Evolutionary conservation across 2,329 filamentous ascomycete genomes (phyloP), one percentile per base, ranked within the genome.

Genomic region (Geosmithia putterillii): DNA sequence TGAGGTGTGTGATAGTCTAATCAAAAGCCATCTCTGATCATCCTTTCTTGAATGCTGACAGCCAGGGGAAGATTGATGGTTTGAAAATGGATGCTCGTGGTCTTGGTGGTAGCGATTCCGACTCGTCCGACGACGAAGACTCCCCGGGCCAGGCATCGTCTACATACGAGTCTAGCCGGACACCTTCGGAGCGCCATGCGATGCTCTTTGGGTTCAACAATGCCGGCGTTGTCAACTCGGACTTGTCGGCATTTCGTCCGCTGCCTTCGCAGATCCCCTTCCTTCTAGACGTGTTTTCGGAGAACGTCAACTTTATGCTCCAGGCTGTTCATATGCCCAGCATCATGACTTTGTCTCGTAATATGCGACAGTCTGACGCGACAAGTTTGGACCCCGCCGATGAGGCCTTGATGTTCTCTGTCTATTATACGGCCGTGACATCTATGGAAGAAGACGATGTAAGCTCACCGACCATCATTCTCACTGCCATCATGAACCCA

Each of bases 401-500:
- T 38, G 70, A 76, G 46, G 72, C 74, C 1, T 51, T 79, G 38
- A 56, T 76, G 53, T 76, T 78, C 50, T 60, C 73, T 0, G 73
- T 79, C 6, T 78, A 75, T 55, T 78, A 76, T 48, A 66, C 71
- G 0, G 67, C 73, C 0, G 56, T 77, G 7, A 68, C 64, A 0
- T 76, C 73, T 0, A 73, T 77, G 71, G 72, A 76, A 9, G 70
- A 73, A 4, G 70, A 75, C 0, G 73, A 77, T 53, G 70, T 74
- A 48, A 55, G 65, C 56, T 21, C 17, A n/a, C 2, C 15, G 21
- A 32, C 5, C 9, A 40, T 15, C 28, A 32, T n/a, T n/a, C n/a
- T n/a, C n/a, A 32, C 4, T 32, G 28, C 28, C 6, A 32, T 12
- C 10, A 14, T 32, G 15, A 12, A 6, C 10, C 4, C 10, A 34